Base-by-base conservation (phyloP, 202 grass and related monocot species). In the Carex sylvatica region DNA sequence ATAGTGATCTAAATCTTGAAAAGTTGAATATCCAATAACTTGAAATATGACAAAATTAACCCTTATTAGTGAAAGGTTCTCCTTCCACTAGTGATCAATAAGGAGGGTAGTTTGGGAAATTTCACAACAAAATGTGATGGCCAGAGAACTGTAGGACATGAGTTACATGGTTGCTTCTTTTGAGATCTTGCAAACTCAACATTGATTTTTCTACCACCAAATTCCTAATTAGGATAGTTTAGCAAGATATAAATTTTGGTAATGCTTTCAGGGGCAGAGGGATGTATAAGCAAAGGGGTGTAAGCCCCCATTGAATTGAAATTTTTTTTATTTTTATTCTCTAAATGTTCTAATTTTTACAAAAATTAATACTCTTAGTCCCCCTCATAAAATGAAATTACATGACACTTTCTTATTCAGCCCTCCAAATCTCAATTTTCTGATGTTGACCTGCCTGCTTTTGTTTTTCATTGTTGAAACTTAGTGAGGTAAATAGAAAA, bases 101-200 rank as follows among this genome's bases (percentile, higher is more conserved):
- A n/a, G 38, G 56, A 59, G 56, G 56, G 18, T 20, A 20, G 2
- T 59, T 20, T 59, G 56, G 18, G 56, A 59, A 59, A 49, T 19
- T 52, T 16, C 30, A 74, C 11, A 28, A 52, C 42, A 51, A 74
- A 14, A 52, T 51, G 33, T 8, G 64, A 67, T 36, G 64, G 30
- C 10, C 6, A 63, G 60, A 63, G 6, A 38, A 67, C 4, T 9
- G 2, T 68, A 68, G 31, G 13, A 13, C 65, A 35, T 5, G 14
- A 66, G 28, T 66, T 15, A 5, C 63, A 66, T 0, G 86, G 66
- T 70, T 84, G 82, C 82, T 91, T 98, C 71, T 89, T 98, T 85
- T 79, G 86, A 46, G 92, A 89, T 62, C 89, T 88, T 30, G 95
- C 86, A 59, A 93, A 93, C 9, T 95, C 92, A 33, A 98, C 89